Base-by-base conservation (phyloP, 1,139 yeast genomes). In the Saccharomyces pastorianus region DNA sequence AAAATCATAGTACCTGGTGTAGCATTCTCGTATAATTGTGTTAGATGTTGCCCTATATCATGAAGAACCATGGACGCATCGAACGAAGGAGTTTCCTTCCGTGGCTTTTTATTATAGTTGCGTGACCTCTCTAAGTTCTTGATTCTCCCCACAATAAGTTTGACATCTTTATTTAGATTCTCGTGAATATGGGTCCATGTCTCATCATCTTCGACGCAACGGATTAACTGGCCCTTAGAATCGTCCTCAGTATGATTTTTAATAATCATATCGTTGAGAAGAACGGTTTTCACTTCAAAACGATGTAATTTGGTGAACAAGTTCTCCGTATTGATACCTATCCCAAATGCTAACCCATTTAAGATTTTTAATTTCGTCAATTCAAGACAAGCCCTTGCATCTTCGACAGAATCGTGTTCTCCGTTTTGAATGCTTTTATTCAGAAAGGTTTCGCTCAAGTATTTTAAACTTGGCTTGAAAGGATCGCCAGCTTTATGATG, bases 331-430 rank as follows among this genome's bases (percentile, higher is more conserved):
- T 74, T 71, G 49, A 76, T 61, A 54, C 76, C 75, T 31, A 73
- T 69, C 0, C 98, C 98, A 69, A 79, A 86, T 4, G 77, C 71
- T 6, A 71, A 68, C 0, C 97, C 97, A 55, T 83, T 80, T 3
- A 74, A 67, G 13, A 90, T 72, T 64, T 91, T 90, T 58, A 82
- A 62, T 61, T 87, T 82, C 0, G 88, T 81, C 51, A 93, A 75
- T 57, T 88, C 91, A 63, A 91, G 73, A 64, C 96, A 88, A 0
- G 96, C 84, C 42, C 69, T 69, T 6, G 96, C 88, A 67, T 93
- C 99, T 66, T 89, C 96, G 1, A 85, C 77, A 0, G 97, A 85
- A 49, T 93, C 88, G 70, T 93, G 99, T 2, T 96, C 96, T 0
- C 69, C 63, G 0, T 76, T 75, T 68, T 93, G 98, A 51, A 93